Evolutionary conservation across 108 stramenopile species (phyloP).

Genomic region (Fistulifera solaris): DNA sequence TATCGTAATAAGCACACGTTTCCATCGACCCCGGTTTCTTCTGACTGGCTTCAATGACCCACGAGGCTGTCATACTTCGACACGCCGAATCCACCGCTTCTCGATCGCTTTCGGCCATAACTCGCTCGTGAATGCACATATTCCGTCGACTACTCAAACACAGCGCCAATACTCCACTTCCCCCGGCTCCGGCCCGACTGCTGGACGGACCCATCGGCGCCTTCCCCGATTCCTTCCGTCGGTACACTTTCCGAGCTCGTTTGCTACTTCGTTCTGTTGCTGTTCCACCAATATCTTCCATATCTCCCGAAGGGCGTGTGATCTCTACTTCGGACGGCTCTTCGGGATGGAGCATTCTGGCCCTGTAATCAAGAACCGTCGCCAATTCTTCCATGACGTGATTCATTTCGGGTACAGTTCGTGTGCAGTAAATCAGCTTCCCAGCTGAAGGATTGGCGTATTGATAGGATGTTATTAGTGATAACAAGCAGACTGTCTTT

Average conservation of each 20-base stretch:
- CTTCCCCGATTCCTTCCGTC: constrained; percentile 20
- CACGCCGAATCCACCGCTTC: constrained; percentile 97
- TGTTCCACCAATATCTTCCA: constrained; percentile 25
- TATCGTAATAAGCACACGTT: constrained; percentile 91
- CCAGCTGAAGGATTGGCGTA: constrained; percentile 84
- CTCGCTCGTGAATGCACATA: constrained; percentile 96
- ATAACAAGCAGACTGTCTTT: constrained; percentile 82
- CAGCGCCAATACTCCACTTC: constrained; percentile 78
- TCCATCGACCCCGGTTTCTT: constrained; percentile 58
- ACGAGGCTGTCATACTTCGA: constrained; percentile 93
- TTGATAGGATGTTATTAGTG: constrained; percentile 97
- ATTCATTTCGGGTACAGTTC: constrained; percentile 99
- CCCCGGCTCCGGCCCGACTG: constrained; percentile 61
- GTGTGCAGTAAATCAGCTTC: constrained; percentile 98
- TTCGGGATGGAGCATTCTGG: constrained; percentile 37
- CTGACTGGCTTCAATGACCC: constrained; percentile 82
- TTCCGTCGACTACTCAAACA: constrained; percentile 96
- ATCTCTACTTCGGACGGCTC: constrained; percentile 3
- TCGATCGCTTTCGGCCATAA: constrained; percentile 90
- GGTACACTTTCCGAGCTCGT: constrained; percentile 7
- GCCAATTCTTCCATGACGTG: constrained; percentile 96
- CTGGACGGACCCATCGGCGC: constrained; percentile 60
- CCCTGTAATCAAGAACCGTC: constrained; percentile 83
- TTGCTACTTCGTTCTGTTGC: not conserved
- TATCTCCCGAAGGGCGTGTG: constrained; percentile 9